phyloP scores from a whole-genome alignment of 2,329 filamentous ascomycete species.

The Fusarium nanum region DNA sequence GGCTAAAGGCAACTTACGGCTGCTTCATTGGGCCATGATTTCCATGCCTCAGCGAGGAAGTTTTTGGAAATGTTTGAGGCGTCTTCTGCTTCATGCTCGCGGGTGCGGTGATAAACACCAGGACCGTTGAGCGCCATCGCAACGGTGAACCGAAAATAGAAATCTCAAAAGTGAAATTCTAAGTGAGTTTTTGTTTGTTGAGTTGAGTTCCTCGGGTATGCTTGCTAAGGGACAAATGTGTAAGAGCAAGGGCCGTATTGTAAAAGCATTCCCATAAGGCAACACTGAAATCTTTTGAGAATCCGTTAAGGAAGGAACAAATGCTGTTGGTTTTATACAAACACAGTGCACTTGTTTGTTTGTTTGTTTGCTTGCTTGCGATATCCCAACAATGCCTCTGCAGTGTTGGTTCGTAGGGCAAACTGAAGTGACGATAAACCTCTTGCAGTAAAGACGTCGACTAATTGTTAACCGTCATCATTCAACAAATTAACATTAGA shows the following conservation, averaged over 20 bases:
- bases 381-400: neutral
- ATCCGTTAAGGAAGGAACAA: neutral
- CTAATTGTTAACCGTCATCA: neutral
- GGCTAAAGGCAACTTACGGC: constrained; percentile 51
- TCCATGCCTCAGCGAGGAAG: constrained; percentile 50
- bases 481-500: neutral
- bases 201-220: neutral
- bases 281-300: neutral
- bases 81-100: constrained; percentile 46
- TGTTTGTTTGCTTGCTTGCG: neutral
- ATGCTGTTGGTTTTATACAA: neutral
- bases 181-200: neutral
- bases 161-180: neutral
- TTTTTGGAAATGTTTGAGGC: constrained; percentile 42
- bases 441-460: neutral
- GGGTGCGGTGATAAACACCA: constrained; percentile 46
- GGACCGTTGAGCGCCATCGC: constrained; percentile 46
- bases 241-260: neutral
- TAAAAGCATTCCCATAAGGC: neutral
- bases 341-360: neutral
- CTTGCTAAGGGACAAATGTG: neutral
- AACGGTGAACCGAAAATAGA: neutral
- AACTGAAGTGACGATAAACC: neutral
- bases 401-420: neutral
- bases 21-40: constrained; percentile 61